A percentile compares a stretch with the other conserved stretches of the same genome.
These are phyloP conservation scores for Theobroma cacao DNA, from an alignment of 345 rosid genomes.

Conservation along the genomic window DNA sequence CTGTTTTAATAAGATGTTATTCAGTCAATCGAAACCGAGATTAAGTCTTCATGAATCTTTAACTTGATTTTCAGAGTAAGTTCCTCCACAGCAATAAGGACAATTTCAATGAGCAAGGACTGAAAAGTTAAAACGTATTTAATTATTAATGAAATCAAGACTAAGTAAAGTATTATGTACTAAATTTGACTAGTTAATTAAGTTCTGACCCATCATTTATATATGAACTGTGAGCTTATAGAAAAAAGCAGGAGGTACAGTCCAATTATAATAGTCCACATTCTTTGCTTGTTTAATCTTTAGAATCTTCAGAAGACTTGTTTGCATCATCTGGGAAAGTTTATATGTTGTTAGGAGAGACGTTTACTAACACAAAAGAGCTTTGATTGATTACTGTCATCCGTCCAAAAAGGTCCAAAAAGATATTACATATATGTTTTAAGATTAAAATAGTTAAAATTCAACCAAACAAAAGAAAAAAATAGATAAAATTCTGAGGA, in stretches of 20 bases:
- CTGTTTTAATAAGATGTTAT: not conserved
- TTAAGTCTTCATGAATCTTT: not conserved
- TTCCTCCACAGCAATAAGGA: not conserved
- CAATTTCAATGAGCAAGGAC: not conserved
- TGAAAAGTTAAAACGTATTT: not conserved
- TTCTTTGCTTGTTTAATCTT: not conserved
- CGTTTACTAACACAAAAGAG: not conserved
- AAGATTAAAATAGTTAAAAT: not conserved
- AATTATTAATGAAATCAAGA: not conserved
- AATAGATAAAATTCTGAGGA: not conserved
- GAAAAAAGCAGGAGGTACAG: not conserved
- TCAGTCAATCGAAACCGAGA: not conserved
- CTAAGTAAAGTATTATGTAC: not conserved
- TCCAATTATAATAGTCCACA: slow-evolving; percentile 9
- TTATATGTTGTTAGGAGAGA: not conserved
- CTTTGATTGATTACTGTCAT: not conserved
- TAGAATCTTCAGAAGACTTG: slow-evolving; percentile 15
- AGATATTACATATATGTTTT: not conserved
- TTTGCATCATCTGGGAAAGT: not conserved
- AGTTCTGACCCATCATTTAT: not conserved
- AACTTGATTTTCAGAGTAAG: not conserved
- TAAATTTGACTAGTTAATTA: not conserved
- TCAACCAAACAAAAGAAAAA: too few relatives aligned
- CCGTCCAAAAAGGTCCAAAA: not conserved
- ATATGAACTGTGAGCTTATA: not conserved